Conservation (phyloP, 352 stramenopile species). For the Globisporangium barbulae region DNA sequence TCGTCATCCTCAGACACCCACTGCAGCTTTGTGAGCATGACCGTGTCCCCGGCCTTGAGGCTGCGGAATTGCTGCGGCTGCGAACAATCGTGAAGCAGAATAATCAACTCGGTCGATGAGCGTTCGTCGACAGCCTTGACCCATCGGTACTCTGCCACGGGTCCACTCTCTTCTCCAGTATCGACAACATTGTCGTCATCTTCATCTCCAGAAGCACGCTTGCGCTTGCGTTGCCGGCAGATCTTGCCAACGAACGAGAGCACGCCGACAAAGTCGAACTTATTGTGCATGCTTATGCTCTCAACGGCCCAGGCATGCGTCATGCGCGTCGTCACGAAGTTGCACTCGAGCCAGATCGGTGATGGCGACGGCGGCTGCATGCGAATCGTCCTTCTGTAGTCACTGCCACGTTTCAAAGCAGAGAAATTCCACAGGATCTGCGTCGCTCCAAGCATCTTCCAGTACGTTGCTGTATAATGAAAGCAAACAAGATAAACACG, state of each 20-base stretch:
- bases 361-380: background rate
- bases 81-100: slow-evolving; percentile 40
- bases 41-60: slow-evolving; percentile 41
- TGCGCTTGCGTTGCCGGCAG: slow-evolving; percentile 30
- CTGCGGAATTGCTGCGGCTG: slow-evolving; percentile 41
- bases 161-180: background rate
- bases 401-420: background rate
- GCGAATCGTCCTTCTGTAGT: background rate
- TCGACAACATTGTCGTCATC: background rate
- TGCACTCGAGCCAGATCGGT: slow-evolving; percentile 42
- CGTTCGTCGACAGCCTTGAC: slow-evolving; percentile 61
- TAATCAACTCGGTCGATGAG: slow-evolving; percentile 41
- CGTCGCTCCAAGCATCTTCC: slow-evolving; percentile 39
- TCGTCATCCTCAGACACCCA: slow-evolving; percentile 22
- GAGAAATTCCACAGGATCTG: slow-evolving; percentile 22
- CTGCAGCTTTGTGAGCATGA: slow-evolving; percentile 59
- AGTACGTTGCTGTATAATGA: slow-evolving; percentile 42
- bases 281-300: slow-evolving; percentile 9
- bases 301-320: slow-evolving; percentile 25
- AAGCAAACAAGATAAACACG: background rate
- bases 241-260: slow-evolving; percentile 49
- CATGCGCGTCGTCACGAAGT: slow-evolving; percentile 36
- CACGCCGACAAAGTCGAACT: slow-evolving; percentile 57
- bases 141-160: slow-evolving; percentile 40
- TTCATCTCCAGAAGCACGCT: slow-evolving; percentile 5